Evolutionary conservation across 2,329 filamentous ascomycete genomes (phyloP).

Genomic region (Beauveria sp.): DNA sequence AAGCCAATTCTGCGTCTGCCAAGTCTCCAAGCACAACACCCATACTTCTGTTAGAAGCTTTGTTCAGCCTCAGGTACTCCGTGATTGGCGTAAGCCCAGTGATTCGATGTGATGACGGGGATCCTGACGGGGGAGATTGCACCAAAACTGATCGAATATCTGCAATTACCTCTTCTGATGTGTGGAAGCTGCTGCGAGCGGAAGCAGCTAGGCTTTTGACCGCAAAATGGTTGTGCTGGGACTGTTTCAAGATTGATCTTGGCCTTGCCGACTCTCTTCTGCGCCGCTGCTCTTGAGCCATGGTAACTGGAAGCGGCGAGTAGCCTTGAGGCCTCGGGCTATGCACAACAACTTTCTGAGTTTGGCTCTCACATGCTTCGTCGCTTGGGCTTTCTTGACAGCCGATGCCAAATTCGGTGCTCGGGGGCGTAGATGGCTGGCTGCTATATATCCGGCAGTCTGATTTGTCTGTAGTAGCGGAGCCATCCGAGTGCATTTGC

Average conservation of each 20-base stretch:
- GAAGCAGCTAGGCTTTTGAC: not conserved
- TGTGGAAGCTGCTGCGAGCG: not conserved
- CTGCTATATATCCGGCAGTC: slow-evolving; percentile 12
- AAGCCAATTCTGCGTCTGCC: not conserved
- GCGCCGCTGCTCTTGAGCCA: slow-evolving; percentile 29
- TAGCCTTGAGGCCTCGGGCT: slow-evolving; percentile 20
- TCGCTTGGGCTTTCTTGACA: not conserved
- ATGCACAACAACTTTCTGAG: slow-evolving; percentile 26
- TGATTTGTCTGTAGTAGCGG: slow-evolving; percentile 1
- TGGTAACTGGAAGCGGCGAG: slow-evolving; percentile 23
- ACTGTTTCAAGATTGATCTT: slow-evolving; percentile 28
- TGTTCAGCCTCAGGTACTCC: slow-evolving; percentile 1
- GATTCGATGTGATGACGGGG: not conserved
- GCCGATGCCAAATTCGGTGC: too few relatives aligned
- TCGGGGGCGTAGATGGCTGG: not conserved
- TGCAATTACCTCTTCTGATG: not conserved
- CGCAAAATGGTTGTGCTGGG: slow-evolving; percentile 3
- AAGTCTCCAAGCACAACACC: not conserved
- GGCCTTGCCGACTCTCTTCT: slow-evolving; percentile 24
- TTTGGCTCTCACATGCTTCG: not conserved
- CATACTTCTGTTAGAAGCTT: not conserved
- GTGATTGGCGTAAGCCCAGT: not conserved
- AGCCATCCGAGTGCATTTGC: not conserved
- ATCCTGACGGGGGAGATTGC: not conserved
- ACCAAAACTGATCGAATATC: slow-evolving; percentile 5